Conservation (phyloP, 495 filamentous ascomycete species). For the Pseudevernia furfuracea region DNA sequence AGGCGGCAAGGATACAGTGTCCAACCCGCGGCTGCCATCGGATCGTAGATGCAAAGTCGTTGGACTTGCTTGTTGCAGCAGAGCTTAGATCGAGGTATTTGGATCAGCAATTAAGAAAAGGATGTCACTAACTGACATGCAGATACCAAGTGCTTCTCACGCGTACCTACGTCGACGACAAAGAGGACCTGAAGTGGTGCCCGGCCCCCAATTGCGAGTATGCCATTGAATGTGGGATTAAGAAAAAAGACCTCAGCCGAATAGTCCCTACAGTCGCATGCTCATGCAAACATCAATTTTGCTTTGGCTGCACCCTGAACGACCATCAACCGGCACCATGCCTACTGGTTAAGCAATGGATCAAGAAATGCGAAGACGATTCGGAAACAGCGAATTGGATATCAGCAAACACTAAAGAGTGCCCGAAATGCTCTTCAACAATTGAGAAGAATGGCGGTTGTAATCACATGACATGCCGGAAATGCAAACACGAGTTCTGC, state of each 20-base stretch:
- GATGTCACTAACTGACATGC: not conserved
- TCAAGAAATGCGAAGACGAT: slow-evolving; percentile 98
- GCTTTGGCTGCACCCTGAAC: slow-evolving; percentile 87
- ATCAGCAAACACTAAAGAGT: slow-evolving; percentile 97
- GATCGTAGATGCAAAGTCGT: slow-evolving; percentile 82
- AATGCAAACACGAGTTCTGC: slow-evolving; percentile 98
- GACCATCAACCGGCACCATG: slow-evolving; percentile 95
- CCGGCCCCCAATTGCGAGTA: slow-evolving; percentile 92
- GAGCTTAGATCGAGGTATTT: slow-evolving; percentile 60
- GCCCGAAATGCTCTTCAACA: slow-evolving; percentile 87
- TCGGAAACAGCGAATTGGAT: slow-evolving; percentile 99
- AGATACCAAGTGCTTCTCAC: slow-evolving; percentile 83
- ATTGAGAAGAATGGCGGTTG: slow-evolving; percentile 99
- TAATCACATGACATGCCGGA: slow-evolving; percentile 99
- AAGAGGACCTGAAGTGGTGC: slow-evolving; percentile 91
- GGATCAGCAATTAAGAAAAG: not conserved
- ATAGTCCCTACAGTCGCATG: slow-evolving; percentile 88
- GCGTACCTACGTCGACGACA: slow-evolving; percentile 94
- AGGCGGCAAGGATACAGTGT: slow-evolving; percentile 90
- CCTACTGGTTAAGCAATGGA: slow-evolving; percentile 84
- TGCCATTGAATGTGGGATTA: slow-evolving; percentile 80
- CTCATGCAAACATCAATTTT: slow-evolving; percentile 76
- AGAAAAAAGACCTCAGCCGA: slow-evolving; percentile 70
- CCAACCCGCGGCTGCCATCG: slow-evolving; percentile 79
- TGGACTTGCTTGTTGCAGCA: slow-evolving; percentile 70